phyloP scores from a whole-genome alignment of 805 yeast genomes.

The Grigorovia yakushimaensis region DNA sequence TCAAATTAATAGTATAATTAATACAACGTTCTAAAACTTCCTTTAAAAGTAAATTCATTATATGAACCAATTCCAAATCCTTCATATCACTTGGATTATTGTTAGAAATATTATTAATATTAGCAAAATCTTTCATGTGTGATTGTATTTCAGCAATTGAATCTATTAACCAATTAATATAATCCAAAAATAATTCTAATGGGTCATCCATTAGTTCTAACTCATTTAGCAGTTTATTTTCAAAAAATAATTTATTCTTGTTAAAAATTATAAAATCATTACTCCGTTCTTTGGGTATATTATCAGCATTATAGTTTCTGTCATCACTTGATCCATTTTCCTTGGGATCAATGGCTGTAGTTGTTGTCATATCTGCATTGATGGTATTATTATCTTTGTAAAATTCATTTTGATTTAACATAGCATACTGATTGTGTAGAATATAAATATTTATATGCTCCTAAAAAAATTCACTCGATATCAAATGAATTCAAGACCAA shows the following conservation, averaged over 20 bases:
- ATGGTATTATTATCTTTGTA: neutral
- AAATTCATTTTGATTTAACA: neutral
- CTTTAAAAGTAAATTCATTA: slow-evolving; percentile 36
- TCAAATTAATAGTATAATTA: slow-evolving; percentile 43
- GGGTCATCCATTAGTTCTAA: slow-evolving; percentile 75
- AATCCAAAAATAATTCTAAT: slow-evolving; percentile 61
- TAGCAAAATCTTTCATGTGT: too few relatives aligned
- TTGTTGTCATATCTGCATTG: neutral
- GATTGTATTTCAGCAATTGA: slow-evolving; percentile 12
- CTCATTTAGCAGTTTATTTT: slow-evolving; percentile 34
- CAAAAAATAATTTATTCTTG: slow-evolving; percentile 22
- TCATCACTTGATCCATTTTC: neutral
- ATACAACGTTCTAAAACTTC: slow-evolving; percentile 57
- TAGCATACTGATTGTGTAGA: neutral
- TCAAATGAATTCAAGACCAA: neutral
- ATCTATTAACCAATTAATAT: slow-evolving; percentile 61
- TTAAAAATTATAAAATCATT: neutral
- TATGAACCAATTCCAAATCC: too few relatives aligned
- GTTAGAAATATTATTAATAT: too few relatives aligned
- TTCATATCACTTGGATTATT: slow-evolving; percentile 30
- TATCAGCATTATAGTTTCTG: neutral
- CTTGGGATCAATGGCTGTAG: too few relatives aligned
- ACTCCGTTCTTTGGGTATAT: neutral
- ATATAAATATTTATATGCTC: neutral
- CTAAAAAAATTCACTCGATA: neutral